Evolutionary conservation across 1,139 yeast genomes (phyloP), one percentile per base, ranked within the genome.

Genomic region (Kluyveromyces marxianus): DNA sequence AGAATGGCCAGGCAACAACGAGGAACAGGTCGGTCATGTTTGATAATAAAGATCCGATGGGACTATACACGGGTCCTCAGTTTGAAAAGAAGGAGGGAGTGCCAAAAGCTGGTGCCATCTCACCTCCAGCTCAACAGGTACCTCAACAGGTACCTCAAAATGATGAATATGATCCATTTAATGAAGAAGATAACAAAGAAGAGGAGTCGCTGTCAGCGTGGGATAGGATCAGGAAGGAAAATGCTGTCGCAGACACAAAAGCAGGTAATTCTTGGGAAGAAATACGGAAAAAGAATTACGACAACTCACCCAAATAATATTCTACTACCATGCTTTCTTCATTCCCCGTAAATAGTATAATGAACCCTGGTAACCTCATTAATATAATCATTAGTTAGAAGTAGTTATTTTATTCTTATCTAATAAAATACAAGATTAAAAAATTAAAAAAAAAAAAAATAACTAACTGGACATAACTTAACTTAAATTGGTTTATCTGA

Each of bases 51-150:
- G 71, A 68, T 48, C 68, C 68, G 2, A 30, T 68, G 45, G 68
- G 67, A 0, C 48, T 67, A 14, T 62, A 67, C 44, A 53, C 62
- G 30, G 65, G 67, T 2, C 62, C 64, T 21, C 52, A 54, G 33
- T 54, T 51, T 35, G 62, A 57, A 30, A 55, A 58, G 47, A 50
- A 44, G 29, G 52, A 49, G 35, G 54, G 50, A 3, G 48, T 50
- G 25, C 46, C 52, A 4, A 34, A 40, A 4, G 8, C 14, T 10
- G 30, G 30, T 25, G 30, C 14, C 39, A 7, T 8, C 26, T 7
- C 25, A 10, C 25, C 28, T 4, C 14, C 14, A 5, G 7, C 37
- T 6, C 32, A 7, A 30, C 32, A 30, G 32, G 10, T 7, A 30
- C 26, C 37, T 35, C 7, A 10, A 7, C 7, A 26, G 30, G 37